A percentile compares a stretch with the other conserved stretches of the same genome.
Evolutionary conservation across 177 flowering plant genomes (phyloP).

Genomic region (Tripterygium wilfordii): DNA sequence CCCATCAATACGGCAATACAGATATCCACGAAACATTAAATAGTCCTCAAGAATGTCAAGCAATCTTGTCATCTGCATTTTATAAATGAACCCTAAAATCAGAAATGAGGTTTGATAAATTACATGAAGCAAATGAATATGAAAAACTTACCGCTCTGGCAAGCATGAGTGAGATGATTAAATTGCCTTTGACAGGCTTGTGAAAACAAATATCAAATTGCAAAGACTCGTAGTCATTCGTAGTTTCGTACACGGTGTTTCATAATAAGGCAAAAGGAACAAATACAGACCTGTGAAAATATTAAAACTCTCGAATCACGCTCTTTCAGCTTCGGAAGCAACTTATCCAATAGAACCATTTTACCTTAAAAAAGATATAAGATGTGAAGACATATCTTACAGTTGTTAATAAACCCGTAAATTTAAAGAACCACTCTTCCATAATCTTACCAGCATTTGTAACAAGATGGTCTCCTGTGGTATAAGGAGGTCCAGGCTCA

Average conservation of each 20-base stretch:
- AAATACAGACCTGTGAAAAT: constrained; percentile 79
- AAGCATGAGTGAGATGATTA: too few relatives aligned
- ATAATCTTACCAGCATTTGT: constrained; percentile 72
- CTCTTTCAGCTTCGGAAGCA: constrained; percentile 94
- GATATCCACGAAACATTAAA: constrained; percentile 75
- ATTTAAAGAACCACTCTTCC: not conserved
- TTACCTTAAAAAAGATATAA: constrained; percentile 54
- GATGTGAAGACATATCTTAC: not conserved
- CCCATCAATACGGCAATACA: constrained; percentile 95
- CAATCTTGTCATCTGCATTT: constrained; percentile 99
- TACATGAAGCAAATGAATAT: too few relatives aligned
- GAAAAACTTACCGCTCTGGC: too few relatives aligned
- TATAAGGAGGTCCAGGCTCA: constrained; percentile 99
- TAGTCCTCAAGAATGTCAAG: constrained; percentile 96
- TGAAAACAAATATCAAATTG: not conserved
- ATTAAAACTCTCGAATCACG: constrained; percentile 94
- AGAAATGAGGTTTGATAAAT: too few relatives aligned
- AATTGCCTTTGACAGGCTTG: too few relatives aligned
- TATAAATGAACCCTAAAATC: too few relatives aligned
- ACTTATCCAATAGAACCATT: constrained; percentile 95
- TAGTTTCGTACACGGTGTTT: too few relatives aligned
- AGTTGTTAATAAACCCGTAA: not conserved
- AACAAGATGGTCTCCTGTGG: constrained; percentile 92
- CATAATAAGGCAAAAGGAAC: not conserved
- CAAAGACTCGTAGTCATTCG: too few relatives aligned